These are phyloP conservation scores for Saccharomycopsis babjevae DNA, from an alignment of 805 yeast genomes.

Conservation along the genomic window DNA sequence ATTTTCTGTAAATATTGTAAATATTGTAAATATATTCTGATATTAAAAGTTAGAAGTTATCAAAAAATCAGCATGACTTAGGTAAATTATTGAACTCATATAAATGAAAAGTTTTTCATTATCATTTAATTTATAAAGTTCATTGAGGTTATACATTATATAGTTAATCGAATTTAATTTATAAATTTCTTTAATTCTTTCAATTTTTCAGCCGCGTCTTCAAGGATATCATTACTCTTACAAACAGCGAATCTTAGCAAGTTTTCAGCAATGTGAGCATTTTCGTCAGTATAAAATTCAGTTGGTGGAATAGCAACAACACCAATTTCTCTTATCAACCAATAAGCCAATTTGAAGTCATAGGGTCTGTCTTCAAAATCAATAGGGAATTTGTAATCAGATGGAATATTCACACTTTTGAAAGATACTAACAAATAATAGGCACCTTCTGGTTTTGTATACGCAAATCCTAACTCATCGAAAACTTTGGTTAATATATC, in stretches of 20 bases:
- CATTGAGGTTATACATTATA: too few species aligned
- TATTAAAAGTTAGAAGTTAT: neutral
- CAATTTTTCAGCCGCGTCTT: slow-evolving; percentile 73
- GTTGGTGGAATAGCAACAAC: slow-evolving; percentile 96
- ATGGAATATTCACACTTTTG: slow-evolving; percentile 70
- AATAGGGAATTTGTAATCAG: slow-evolving; percentile 58
- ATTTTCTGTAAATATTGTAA: neutral
- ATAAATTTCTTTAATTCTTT: slow-evolving; percentile 50
- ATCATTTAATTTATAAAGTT: neutral
- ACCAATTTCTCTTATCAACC: slow-evolving; percentile 88
- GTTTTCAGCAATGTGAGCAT: slow-evolving; percentile 70
- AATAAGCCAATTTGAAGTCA: slow-evolving; percentile 83
- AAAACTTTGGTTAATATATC: slow-evolving; percentile 63
- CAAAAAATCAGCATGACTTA: neutral
- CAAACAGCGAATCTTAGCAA: slow-evolving; percentile 92
- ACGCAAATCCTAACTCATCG: slow-evolving; percentile 81
- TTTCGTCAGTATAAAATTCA: slow-evolving; percentile 71
- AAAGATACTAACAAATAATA: slow-evolving; percentile 87
- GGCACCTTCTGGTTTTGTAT: slow-evolving; percentile 88
- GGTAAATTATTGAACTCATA: neutral
- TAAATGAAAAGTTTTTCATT: neutral
- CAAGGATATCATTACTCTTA: slow-evolving; percentile 74
- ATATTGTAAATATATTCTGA: neutral
- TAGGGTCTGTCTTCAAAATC: slow-evolving; percentile 60
- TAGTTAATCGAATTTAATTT: neutral